Conservation (phyloP, 1,284 basidiomycete species). For the Fomitopsis palustris region DNA sequence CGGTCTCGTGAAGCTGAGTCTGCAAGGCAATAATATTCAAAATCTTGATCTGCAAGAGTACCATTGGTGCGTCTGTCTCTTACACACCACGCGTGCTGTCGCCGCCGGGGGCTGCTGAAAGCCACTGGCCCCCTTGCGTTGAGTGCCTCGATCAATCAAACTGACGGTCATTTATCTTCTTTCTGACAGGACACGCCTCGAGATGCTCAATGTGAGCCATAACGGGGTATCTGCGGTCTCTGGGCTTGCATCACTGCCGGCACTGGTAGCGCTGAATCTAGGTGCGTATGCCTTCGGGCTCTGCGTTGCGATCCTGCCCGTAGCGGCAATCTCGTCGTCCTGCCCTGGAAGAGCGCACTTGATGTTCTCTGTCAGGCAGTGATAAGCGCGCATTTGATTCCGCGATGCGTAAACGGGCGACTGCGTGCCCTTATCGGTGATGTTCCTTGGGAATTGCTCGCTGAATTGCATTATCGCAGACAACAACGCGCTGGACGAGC, state of each 20-base stretch:
- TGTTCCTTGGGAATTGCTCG: slow-evolving; percentile 2
- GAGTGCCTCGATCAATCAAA: slow-evolving; percentile 19
- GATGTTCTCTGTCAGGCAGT: slow-evolving; percentile 12
- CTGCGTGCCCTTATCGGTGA: background rate
- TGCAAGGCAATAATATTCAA: slow-evolving; percentile 74
- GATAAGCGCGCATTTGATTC: slow-evolving; percentile 2
- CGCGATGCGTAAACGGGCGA: background rate
- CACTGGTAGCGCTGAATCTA: slow-evolving; percentile 72
- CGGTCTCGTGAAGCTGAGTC: slow-evolving; percentile 78
- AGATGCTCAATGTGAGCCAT: slow-evolving; percentile 79
- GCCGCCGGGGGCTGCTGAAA: slow-evolving; percentile 6
- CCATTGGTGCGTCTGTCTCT: slow-evolving; percentile 48
- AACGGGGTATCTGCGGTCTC: slow-evolving; percentile 67
- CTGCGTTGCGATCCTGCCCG: slow-evolving; percentile 13
- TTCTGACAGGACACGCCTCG: slow-evolving; percentile 66
- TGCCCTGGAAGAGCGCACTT: background rate
- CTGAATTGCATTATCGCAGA: slow-evolving; percentile 43
- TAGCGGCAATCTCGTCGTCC: background rate
- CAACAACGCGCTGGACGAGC: slow-evolving; percentile 59
- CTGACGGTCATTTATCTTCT: slow-evolving; percentile 17
- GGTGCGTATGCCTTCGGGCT: slow-evolving; percentile 47
- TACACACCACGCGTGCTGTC: background rate
- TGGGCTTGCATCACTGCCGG: slow-evolving; percentile 61
- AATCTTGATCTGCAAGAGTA: slow-evolving; percentile 59
- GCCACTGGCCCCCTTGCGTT: slow-evolving; percentile 12